Evolutionary conservation across 495 filamentous ascomycete genomes (phyloP).

Genomic region (Amniculicola lignicola): DNA sequence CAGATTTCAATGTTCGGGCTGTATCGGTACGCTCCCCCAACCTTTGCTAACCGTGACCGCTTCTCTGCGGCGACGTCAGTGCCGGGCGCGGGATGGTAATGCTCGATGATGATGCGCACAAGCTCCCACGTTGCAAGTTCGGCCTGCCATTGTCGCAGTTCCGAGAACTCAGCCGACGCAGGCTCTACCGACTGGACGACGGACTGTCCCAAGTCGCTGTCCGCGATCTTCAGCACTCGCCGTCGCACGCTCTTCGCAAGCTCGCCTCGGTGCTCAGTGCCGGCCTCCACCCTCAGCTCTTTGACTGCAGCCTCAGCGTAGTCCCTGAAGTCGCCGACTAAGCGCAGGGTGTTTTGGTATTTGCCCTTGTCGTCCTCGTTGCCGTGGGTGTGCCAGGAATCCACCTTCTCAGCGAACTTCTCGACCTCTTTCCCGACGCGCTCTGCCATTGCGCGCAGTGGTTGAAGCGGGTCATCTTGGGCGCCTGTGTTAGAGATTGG

Average conservation of each 20-base stretch:
- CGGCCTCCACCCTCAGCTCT: conserved; percentile 37
- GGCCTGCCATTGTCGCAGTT: conserved; percentile 61
- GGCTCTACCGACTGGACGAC: conserved; percentile 16
- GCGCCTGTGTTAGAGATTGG: too few species aligned
- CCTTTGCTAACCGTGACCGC: conserved; percentile 48
- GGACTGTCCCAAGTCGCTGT: conserved; percentile 4
- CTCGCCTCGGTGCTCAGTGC: conserved; percentile 35
- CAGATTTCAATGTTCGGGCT: conserved; percentile 61
- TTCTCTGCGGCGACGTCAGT: conserved; percentile 40
- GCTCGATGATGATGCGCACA: conserved; percentile 60
- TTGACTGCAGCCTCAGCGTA: conserved; percentile 39
- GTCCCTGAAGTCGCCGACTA: conserved; percentile 40
- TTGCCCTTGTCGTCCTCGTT: conserved; percentile 6
- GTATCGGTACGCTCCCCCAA: conserved; percentile 51
- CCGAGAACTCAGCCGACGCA: conserved; percentile 40
- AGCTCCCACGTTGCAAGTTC: conserved; percentile 89
- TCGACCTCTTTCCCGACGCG: conserved; percentile 62
- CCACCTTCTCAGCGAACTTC: conserved; percentile 63
- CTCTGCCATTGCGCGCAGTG: conserved; percentile 57
- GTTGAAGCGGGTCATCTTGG: conserved; percentile 44
- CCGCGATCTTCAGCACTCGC: conserved; percentile 24
- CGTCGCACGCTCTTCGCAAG: conserved; percentile 35
- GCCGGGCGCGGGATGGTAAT: conserved; percentile 44
- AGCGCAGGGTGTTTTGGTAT: conserved; percentile 32
- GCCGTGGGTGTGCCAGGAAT: conserved; percentile 46